Conservation (phyloP, 2,329 filamentous ascomycete species). For the Fonsecaea pedrosoi region DNA sequence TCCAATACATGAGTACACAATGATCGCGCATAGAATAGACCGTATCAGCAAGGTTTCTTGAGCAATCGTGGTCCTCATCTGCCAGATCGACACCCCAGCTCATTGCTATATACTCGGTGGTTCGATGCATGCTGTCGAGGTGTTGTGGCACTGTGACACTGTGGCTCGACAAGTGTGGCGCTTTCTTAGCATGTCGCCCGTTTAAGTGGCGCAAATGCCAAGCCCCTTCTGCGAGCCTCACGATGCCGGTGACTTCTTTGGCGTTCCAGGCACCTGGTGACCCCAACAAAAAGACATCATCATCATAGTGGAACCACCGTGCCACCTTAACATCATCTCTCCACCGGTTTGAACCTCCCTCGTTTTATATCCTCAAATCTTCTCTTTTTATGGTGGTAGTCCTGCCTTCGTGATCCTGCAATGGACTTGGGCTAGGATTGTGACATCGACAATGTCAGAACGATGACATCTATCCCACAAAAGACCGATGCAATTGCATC, state of each 20-base stretch:
- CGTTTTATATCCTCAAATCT: not conserved
- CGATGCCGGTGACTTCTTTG: no score
- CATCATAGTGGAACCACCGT: not conserved
- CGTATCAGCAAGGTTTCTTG: no score
- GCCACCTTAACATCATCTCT: slow-evolving; percentile 1
- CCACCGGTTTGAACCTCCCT: not conserved
- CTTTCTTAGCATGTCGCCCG: not conserved
- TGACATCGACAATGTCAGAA: slow-evolving; percentile 7
- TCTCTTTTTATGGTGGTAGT: not conserved
- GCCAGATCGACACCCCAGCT: no score
- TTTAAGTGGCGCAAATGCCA: not conserved
- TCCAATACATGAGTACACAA: no score
- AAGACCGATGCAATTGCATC: not conserved
- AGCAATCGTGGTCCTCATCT: no score
- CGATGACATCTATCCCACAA: slow-evolving; percentile 21
- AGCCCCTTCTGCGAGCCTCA: not conserved
- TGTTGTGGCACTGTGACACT: not conserved
- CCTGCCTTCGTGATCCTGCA: not conserved
- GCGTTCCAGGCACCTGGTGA: not conserved
- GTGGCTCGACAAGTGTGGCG: slow-evolving; percentile 1
- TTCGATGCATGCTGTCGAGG: no score
- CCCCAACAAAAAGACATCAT: slow-evolving; percentile 1
- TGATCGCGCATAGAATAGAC: no score
- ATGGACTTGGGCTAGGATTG: slow-evolving; percentile 2
- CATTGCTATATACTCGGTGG: no score